phyloP scores from a whole-genome alignment of 495 filamentous ascomycete genomes.

The Mycothermus thermophilus region DNA sequence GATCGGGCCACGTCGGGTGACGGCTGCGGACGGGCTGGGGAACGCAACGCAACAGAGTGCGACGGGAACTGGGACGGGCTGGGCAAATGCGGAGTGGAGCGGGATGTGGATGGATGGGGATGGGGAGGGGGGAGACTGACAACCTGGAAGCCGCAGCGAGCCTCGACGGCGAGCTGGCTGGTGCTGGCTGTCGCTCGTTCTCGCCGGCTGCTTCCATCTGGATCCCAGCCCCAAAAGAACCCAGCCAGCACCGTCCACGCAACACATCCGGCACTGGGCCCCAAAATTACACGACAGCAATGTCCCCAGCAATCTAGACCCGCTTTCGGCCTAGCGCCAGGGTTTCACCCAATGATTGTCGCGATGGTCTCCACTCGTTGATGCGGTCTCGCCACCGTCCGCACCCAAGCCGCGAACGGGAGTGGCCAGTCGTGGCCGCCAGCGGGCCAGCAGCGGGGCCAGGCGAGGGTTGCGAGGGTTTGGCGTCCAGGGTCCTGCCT shows the following conservation, averaged over 20 bases:
- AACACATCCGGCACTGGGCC: too few relatives aligned
- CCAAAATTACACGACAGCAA: constrained; percentile 27
- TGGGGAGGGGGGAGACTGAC: constrained; percentile 2
- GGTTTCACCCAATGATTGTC: constrained; percentile 11
- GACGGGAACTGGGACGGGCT: constrained; percentile 1
- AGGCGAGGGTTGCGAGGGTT: constrained; percentile 21
- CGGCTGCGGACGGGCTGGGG: constrained; percentile 5
- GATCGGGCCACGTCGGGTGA: constrained; percentile 20
- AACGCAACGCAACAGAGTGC: too few relatives aligned
- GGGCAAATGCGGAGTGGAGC: too few relatives aligned
- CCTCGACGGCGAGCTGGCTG: too few relatives aligned
- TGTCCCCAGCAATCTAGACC: constrained; percentile 10
- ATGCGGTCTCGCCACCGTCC: constrained; percentile 21
- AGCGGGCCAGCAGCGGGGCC: constrained; percentile 17
- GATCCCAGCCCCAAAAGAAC: too few relatives aligned
- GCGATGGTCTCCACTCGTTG: constrained; percentile 9
- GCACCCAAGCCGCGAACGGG: too few relatives aligned
- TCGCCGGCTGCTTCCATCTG: too few relatives aligned
- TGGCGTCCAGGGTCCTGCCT: constrained; percentile 23
- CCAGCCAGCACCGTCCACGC: too few relatives aligned
- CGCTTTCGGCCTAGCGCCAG: constrained; percentile 7
- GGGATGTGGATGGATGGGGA: too few relatives aligned
- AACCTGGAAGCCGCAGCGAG: constrained; percentile 2
- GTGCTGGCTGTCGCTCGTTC: constrained; percentile 10
- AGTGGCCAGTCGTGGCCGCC: too few relatives aligned